Base-by-base conservation (phyloP, 2,329 filamentous ascomycete species). In the Colletotrichum sp. region DNA sequence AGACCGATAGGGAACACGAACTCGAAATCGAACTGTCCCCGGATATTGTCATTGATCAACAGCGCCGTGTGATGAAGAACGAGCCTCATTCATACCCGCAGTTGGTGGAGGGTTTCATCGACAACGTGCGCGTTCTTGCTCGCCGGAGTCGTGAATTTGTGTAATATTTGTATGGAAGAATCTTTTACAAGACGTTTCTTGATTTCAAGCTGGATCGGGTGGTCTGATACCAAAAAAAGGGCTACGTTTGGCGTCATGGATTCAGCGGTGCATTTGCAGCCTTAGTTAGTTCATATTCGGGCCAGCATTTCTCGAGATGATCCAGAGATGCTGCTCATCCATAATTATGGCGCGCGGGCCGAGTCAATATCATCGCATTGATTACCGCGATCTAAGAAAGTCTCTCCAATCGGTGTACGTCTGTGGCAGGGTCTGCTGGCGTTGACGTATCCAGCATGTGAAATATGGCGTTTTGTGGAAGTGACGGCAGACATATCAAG, bases 21-120 rank as follows among this genome's bases (percentile, higher is more conserved):
- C 89, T 97, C 8, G 95, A 98, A 82, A 90, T 98, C 64, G 95
- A 97, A 82, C 83, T 97, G 16, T 88, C 92, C n/a, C 88, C 93
- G 0, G 85, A 84, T 7, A 87, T 89, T n/a, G 83, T 96, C 16
- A 85, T 94, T 63, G 90, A 94, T 13, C 94, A 96, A 78, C 94
- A 93, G 8, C 86, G 87, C 44, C 88, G 89, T 72, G 89, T 92
- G 28, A 86, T 89, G 79, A 84, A 83, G 7, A 86, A 87, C 3
- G 86, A 89, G 71, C 86, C 88, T 8, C 92, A 93, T 79, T 90
- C 89, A 69, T 95, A 94, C 82, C 88, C 91, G 71, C 90, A 92
- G 62, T 84, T 96, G 16, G 90, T 97, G 5, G 92, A 94, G 77
- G 94, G 93, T 2, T 91, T 97, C 77, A 85, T 96, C 72, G 93